Percentiles rank a stretch among this genome's conserved stretches.
These are phyloP conservation scores for Magnaporthales sp. DNA, from an alignment of 2,329 filamentous ascomycete genomes.

Conservation along the genomic window DNA sequence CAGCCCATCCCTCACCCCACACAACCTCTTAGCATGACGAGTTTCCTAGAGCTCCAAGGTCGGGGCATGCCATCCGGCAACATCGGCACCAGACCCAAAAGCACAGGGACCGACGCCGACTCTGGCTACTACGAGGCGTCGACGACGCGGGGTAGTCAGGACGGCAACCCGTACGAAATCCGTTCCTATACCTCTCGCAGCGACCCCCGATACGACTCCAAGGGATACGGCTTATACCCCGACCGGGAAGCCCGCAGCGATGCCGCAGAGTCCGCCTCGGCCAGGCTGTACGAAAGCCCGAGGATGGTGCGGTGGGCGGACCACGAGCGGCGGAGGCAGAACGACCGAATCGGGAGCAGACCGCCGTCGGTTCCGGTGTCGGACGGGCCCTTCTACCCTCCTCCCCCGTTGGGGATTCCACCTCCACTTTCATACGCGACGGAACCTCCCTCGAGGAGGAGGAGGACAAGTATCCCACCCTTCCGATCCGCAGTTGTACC, in stretches of 20 bases:
- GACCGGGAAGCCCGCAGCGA: background rate
- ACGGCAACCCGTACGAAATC: background rate
- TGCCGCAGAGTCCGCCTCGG: background rate
- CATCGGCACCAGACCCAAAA: background rate
- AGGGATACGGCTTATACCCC: background rate
- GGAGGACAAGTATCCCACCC: no score
- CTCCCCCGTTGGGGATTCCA: background rate
- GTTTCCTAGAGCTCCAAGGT: background rate
- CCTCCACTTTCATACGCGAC: no score
- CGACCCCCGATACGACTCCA: no score
- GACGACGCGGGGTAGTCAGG: background rate
- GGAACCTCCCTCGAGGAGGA: no score
- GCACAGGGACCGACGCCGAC: background rate
- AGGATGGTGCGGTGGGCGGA: background rate
- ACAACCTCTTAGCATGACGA: no score
- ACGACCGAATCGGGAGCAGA: background rate
- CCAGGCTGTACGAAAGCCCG: background rate
- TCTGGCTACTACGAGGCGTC: background rate
- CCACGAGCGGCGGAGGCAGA: background rate
- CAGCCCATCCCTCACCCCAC: no score
- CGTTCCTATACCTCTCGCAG: no score
- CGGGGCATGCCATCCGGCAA: background rate
- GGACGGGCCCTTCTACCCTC: background rate
- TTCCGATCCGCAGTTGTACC: no score
- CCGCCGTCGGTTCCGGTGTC: background rate